Percentiles rank a stretch among this genome's conserved stretches.
Conservation (phyloP, 23 red algal genomes). For the Gracilariopsis chorda region DNA sequence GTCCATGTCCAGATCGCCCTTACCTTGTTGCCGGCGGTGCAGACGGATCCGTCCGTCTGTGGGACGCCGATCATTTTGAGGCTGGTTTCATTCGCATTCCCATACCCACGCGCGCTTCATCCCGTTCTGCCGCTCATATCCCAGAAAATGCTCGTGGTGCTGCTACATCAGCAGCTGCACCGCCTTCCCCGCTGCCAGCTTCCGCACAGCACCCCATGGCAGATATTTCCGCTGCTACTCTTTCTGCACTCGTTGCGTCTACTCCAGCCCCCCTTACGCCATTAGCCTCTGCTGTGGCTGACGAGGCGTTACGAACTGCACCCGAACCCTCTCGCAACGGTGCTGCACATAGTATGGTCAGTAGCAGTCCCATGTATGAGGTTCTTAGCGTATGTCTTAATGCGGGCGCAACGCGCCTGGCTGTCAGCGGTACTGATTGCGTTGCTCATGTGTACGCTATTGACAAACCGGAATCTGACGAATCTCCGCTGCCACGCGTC, state of each 20-base stretch:
- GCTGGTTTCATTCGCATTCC: constrained; percentile 52
- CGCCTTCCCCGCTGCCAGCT: constrained; percentile 20
- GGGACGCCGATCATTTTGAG: constrained; percentile 58
- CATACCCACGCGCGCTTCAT: neutral
- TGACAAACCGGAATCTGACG: neutral
- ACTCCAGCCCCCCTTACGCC: neutral
- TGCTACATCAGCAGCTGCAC: constrained; percentile 26
- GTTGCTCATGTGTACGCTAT: constrained; percentile 72
- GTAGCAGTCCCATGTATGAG: constrained; percentile 24
- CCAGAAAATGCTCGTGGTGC: neutral
- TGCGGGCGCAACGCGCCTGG: constrained; percentile 77
- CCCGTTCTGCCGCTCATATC: neutral
- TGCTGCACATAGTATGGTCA: constrained; percentile 52
- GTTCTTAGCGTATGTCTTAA: constrained; percentile 72
- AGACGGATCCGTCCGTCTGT: constrained; percentile 68
- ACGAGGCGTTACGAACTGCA: neutral
- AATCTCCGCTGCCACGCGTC: constrained; percentile 7
- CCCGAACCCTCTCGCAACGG: constrained; percentile 1
- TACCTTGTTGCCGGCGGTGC: constrained; percentile 75
- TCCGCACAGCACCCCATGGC: neutral
- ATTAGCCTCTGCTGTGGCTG: neutral
- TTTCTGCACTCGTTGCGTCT: neutral
- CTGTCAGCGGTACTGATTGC: constrained; percentile 70
- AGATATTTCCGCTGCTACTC: neutral
- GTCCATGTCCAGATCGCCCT: constrained; percentile 46